Percentiles rank a stretch among this genome's conserved stretches.
Evolutionary conservation across 805 yeast genomes (phyloP).

Genomic region (Barnettozyma californica): DNA sequence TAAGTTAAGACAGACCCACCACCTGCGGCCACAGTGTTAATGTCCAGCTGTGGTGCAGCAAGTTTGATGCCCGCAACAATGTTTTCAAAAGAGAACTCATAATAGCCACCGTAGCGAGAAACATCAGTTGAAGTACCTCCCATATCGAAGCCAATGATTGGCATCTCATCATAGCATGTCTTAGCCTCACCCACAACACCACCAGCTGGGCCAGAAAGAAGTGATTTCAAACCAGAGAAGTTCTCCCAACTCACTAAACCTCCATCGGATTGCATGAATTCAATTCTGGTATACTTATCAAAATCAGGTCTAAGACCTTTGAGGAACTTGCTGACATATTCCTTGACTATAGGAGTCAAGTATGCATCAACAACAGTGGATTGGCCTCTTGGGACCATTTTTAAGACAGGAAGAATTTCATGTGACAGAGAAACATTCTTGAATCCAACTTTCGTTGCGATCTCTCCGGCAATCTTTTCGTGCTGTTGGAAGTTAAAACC

Average conservation of each 20-base stretch:
- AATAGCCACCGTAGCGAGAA: conserved; percentile 28
- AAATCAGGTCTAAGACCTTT: conserved; percentile 29
- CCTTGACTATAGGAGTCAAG: conserved; percentile 38
- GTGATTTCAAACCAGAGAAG: conserved; percentile 48
- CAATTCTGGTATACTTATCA: conserved; percentile 35
- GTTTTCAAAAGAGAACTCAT: conserved; percentile 28
- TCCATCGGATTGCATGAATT: conserved; percentile 57
- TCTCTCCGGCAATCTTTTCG: conserved; percentile 29
- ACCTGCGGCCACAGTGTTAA: conserved; percentile 35
- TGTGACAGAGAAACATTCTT: conserved; percentile 29
- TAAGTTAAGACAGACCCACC: conserved; percentile 32
- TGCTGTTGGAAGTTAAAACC: conserved; percentile 34
- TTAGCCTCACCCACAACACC: conserved; percentile 55
- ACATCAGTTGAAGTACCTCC: conserved; percentile 40
- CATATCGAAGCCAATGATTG: conserved; percentile 38
- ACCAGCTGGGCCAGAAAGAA: conserved; percentile 58
- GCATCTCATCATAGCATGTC: conserved; percentile 40
- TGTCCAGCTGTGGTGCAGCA: conserved; percentile 36
- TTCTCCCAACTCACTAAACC: conserved; percentile 48
- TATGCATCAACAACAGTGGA: conserved; percentile 40
- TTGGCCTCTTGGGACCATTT: conserved; percentile 36
- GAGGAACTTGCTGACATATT: conserved; percentile 33
- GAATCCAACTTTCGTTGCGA: conserved; percentile 32
- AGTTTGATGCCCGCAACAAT: conserved; percentile 36
- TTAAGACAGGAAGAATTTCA: conserved; percentile 33